Conservation (phyloP, 306 rosid genomes). For the Vigna reflexopilosa region DNA sequence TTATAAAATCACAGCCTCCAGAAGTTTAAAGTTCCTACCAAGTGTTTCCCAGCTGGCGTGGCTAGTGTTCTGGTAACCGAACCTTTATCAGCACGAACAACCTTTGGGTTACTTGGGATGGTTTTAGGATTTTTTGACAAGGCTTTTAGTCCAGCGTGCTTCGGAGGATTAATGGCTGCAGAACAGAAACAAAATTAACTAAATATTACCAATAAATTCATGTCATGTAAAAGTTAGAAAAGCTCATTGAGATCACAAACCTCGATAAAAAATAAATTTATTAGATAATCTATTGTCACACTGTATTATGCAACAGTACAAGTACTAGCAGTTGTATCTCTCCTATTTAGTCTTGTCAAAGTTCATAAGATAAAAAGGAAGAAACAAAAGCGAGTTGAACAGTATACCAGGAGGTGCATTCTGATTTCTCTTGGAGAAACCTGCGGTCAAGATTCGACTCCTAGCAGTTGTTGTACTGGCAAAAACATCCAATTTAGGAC, state of each 20-base stretch:
- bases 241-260: slow-evolving; percentile 37
- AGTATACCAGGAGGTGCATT: slow-evolving; percentile 61
- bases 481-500: slow-evolving; percentile 53
- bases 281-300: slow-evolving; percentile 23
- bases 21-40: slow-evolving; percentile 63
- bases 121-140: slow-evolving; percentile 43
- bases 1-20: slow-evolving; percentile 32
- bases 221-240: slow-evolving; percentile 11
- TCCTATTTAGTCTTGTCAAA: slow-evolving; percentile 30
- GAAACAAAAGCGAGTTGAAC: slow-evolving; percentile 18
- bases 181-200: slow-evolving; percentile 38
- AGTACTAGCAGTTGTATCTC: not conserved
- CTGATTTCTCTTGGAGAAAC: slow-evolving; percentile 61
- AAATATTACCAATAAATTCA: slow-evolving; percentile 26
- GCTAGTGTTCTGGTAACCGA: slow-evolving; percentile 54
- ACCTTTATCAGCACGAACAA: slow-evolving; percentile 50
- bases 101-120: slow-evolving; percentile 49
- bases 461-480: slow-evolving; percentile 48
- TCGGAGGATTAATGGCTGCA: slow-evolving; percentile 52
- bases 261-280: slow-evolving; percentile 8
- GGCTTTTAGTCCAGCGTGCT: slow-evolving; percentile 46
- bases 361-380: slow-evolving; percentile 20
- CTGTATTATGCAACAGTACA: not conserved
- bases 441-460: slow-evolving; percentile 48
- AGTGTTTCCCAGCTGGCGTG: slow-evolving; percentile 58